These are phyloP conservation scores for Debaryomycetaceae sp. DNA, from an alignment of 1,139 yeast species.

Conservation along the genomic window DNA sequence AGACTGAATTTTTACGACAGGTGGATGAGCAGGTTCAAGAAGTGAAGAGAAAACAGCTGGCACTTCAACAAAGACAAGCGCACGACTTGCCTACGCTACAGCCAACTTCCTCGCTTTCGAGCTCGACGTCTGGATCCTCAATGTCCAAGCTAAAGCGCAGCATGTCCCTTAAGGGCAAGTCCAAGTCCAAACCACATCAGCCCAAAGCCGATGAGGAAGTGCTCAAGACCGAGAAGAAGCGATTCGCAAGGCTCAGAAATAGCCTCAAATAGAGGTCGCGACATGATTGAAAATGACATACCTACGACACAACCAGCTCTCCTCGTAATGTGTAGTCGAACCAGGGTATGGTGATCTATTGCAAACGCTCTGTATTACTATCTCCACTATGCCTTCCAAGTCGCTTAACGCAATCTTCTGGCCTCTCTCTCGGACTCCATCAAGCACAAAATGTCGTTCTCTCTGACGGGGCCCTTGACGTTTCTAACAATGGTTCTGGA, in stretches of 20 bases:
- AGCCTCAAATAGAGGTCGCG: no score
- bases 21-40: conserved; percentile 2
- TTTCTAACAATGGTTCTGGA: conserved; percentile 99
- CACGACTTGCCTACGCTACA: no score
- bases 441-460: conserved; percentile 96
- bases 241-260: conserved; percentile 5
- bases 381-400: no score
- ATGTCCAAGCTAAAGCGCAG: conserved; percentile 4
- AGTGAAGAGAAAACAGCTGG: conserved; percentile 3
- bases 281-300: no score
- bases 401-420: conserved; percentile 65
- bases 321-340: no score
- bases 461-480: conserved; percentile 99
- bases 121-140: background rate
- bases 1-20: background rate
- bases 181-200: conserved; percentile 3
- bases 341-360: no score
- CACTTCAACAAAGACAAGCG: no score
- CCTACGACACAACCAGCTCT: no score
- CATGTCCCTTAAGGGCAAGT: conserved; percentile 5
- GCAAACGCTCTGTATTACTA: no score
- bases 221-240: conserved; percentile 4
- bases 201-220: background rate
- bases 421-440: conserved; percentile 99
- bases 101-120: conserved; percentile 1